Evolutionary conservation across 805 yeast genomes (phyloP).

Genomic region (Candida andamanensis): DNA sequence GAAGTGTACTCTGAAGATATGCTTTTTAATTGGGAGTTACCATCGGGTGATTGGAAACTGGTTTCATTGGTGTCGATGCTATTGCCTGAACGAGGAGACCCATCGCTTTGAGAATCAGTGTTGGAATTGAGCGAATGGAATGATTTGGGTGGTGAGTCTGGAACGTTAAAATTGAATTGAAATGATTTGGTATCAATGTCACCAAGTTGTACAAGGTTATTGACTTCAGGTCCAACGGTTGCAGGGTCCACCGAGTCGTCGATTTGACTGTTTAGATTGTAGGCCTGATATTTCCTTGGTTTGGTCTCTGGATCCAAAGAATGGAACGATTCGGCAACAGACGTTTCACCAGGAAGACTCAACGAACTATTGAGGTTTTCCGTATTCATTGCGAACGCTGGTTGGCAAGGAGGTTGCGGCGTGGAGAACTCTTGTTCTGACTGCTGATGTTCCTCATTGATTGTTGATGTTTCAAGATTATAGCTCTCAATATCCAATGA

Average conservation of each 20-base stretch:
- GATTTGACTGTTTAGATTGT: background rate
- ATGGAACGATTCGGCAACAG: constrained; percentile 1
- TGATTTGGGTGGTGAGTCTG: constrained; percentile 3
- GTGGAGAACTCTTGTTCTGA: no score
- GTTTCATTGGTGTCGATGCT: constrained; percentile 7
- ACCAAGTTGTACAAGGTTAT: constrained; percentile 7
- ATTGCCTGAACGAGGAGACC: background rate
- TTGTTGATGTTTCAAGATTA: background rate
- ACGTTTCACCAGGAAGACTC: no score
- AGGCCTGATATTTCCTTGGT: background rate
- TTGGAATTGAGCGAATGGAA: constrained; percentile 6
- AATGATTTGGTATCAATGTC: constrained; percentile 11
- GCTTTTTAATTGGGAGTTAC: background rate
- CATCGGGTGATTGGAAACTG: constrained; percentile 4
- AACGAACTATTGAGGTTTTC: background rate
- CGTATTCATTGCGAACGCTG: background rate
- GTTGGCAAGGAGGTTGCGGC: background rate
- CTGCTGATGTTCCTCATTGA: background rate
- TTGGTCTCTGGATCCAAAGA: constrained; percentile 3
- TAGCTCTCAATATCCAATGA: background rate
- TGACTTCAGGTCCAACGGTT: constrained; percentile 7
- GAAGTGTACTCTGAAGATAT: background rate
- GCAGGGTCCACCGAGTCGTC: constrained; percentile 4
- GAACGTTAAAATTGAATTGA: constrained; percentile 9
- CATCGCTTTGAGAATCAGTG: background rate